Evolutionary conservation across 495 filamentous ascomycete species (phyloP).

Genomic region (Pseudoneurospora amorphoporcata): DNA sequence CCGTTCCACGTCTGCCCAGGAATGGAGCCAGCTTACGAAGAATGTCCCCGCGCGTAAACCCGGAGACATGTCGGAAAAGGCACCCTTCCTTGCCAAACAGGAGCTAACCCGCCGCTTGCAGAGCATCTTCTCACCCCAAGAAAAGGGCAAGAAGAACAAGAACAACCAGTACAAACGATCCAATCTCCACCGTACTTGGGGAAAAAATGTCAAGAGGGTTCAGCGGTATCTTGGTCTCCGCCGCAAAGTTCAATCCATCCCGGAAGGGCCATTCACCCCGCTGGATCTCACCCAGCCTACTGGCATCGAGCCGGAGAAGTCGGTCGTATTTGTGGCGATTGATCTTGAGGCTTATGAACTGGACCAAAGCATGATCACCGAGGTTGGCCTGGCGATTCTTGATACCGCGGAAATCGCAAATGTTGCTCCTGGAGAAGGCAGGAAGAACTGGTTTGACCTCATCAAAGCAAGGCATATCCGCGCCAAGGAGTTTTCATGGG

Average conservation of each 20-base stretch:
- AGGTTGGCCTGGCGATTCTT: constrained; percentile 75
- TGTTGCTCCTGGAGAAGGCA: constrained; percentile 48
- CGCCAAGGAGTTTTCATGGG: constrained; percentile 54
- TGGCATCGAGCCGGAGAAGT: constrained; percentile 34
- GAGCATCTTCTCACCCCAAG: constrained; percentile 4
- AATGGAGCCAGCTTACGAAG: constrained; percentile 22
- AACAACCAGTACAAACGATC: constrained; percentile 36
- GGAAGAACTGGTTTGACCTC: constrained; percentile 49
- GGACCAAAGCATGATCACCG: constrained; percentile 54
- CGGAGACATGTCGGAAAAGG: constrained; percentile 12
- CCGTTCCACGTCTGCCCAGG: constrained; percentile 27
- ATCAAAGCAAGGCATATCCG: constrained; percentile 68
- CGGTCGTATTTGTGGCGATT: constrained; percentile 62
- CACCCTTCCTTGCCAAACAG: constrained; percentile 4
- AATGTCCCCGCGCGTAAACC: constrained; percentile 14
- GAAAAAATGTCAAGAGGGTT: constrained; percentile 43
- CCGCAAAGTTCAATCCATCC: constrained; percentile 4
- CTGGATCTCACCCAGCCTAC: constrained; percentile 13
- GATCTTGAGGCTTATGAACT: constrained; percentile 77
- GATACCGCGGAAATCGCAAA: constrained; percentile 53
- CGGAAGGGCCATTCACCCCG: neutral
- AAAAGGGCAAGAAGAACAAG: constrained; percentile 22
- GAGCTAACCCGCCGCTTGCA: constrained; percentile 4
- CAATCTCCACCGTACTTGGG: constrained; percentile 36
- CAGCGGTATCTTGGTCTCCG: constrained; percentile 63